Percentiles rank a stretch among this genome's conserved stretches.
Conservation (phyloP, 2,329 filamentous ascomycete species). For the Cercospora sp. region DNA sequence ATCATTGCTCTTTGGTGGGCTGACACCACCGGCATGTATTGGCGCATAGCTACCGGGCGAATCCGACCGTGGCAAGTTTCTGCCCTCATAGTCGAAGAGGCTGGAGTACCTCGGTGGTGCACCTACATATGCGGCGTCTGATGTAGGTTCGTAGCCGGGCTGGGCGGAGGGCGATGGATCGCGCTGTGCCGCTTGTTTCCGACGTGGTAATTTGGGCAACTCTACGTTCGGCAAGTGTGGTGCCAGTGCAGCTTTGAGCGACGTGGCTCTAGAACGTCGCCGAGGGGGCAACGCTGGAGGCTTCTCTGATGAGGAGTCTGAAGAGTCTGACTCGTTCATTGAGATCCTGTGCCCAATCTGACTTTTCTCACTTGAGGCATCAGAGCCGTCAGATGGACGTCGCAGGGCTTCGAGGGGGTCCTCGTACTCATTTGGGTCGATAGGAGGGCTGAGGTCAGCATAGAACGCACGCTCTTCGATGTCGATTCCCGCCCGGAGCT, state of each 20-base stretch:
- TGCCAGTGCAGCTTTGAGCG: constrained; percentile 25
- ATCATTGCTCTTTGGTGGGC: constrained; percentile 33
- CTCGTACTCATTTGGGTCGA: constrained; percentile 48
- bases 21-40: constrained; percentile 44
- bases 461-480: constrained; percentile 42
- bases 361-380: constrained; percentile 28
- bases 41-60: constrained; percentile 44
- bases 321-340: constrained; percentile 45
- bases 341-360: constrained; percentile 45
- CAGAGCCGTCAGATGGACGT: constrained; percentile 10
- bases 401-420: constrained; percentile 45
- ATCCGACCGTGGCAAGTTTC: constrained; percentile 36
- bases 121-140: constrained; percentile 38
- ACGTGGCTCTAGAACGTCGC: constrained; percentile 24
- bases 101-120: constrained; percentile 49
- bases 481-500: constrained; percentile 46
- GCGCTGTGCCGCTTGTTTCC: constrained; percentile 46
- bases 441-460: constrained; percentile 44
- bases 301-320: constrained; percentile 17
- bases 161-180: constrained; percentile 32
- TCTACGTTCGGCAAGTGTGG: constrained; percentile 23
- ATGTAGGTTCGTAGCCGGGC: constrained; percentile 8
- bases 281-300: constrained; percentile 44
- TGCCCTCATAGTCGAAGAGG: constrained; percentile 41
- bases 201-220: constrained; percentile 28